These are phyloP conservation scores for Euphorbia pulcherrima DNA, from an alignment of 345 rosid genomes.

Conservation along the genomic window DNA sequence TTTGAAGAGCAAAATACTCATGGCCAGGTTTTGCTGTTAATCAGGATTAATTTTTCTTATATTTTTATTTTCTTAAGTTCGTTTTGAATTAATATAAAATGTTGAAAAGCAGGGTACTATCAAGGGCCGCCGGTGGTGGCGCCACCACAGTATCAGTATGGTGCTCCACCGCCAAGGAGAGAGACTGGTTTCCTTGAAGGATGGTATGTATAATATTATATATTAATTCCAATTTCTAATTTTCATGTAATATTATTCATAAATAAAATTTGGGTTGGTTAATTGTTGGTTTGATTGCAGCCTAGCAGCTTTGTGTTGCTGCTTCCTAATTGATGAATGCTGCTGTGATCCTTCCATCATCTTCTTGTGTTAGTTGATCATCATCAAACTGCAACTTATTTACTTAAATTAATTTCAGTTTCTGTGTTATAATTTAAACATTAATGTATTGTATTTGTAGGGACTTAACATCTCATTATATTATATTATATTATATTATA, in stretches of 20 bases:
- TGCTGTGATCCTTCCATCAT: slow-evolving; percentile 69
- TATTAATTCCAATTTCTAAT: neutral
- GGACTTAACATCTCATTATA: neutral
- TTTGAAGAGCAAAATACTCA: neutral
- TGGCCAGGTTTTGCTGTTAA: neutral
- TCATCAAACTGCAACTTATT: neutral
- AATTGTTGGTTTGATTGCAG: no score
- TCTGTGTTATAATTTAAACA: neutral
- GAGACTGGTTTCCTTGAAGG: slow-evolving; percentile 42
- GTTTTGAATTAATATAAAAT: neutral
- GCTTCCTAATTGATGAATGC: slow-evolving; percentile 65
- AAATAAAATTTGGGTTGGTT: no score
- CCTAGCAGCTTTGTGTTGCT: slow-evolving; percentile 66
- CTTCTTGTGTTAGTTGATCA: slow-evolving; percentile 16
- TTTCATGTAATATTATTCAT: no score
- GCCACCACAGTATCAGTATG: slow-evolving; percentile 39
- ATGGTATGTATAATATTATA: slow-evolving; percentile 25
- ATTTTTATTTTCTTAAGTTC: neutral
- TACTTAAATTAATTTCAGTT: no score
- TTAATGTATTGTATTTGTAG: neutral
- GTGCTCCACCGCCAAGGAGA: slow-evolving; percentile 32
- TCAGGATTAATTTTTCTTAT: neutral
- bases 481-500: no score
- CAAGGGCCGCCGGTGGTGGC: slow-evolving; percentile 50
- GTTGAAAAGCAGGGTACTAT: slow-evolving; percentile 33